These are phyloP conservation scores for Citrullus mucosospermus DNA, from an alignment of 306 rosid genomes.

Conservation along the genomic window DNA sequence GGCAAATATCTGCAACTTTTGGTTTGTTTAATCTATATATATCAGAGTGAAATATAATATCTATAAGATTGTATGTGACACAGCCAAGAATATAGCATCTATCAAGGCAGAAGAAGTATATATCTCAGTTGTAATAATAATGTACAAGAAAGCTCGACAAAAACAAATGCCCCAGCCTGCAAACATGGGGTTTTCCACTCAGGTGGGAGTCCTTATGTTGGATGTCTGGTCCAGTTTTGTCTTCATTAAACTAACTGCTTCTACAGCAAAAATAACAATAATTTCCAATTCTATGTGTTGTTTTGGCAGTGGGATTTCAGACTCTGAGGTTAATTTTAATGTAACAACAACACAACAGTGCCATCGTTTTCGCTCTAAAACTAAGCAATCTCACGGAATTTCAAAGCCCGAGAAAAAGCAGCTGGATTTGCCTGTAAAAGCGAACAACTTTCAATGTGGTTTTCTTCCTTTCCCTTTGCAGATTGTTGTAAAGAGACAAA, in stretches of 20 bases:
- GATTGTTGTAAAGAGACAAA: slow-evolving; percentile 28
- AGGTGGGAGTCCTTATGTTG: not conserved
- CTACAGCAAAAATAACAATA: not conserved
- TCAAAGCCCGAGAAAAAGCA: slow-evolving; percentile 58
- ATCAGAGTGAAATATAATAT: not conserved
- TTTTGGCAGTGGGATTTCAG: not conserved
- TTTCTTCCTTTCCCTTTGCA: slow-evolving; percentile 33
- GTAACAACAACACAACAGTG: not conserved
- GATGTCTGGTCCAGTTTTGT: not conserved
- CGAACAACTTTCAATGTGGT: slow-evolving; percentile 28
- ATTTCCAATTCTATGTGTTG: not conserved
- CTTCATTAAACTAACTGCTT: slow-evolving; percentile 13
- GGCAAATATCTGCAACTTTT: not conserved
- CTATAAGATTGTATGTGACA: not conserved
- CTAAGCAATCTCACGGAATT: slow-evolving; percentile 55
- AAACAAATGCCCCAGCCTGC: not conserved
- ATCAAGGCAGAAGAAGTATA: not conserved
- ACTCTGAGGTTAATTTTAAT: not conserved
- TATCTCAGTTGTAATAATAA: not conserved
- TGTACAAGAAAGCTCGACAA: slow-evolving; percentile 1
- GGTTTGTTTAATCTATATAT: not conserved
- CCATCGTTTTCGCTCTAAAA: not conserved
- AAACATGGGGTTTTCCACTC: not conserved
- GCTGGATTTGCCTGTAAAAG: slow-evolving; percentile 75
- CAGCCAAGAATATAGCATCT: not conserved